Conservation (phyloP, 2,329 filamentous ascomycete species). For the Fusarium sp. region DNA sequence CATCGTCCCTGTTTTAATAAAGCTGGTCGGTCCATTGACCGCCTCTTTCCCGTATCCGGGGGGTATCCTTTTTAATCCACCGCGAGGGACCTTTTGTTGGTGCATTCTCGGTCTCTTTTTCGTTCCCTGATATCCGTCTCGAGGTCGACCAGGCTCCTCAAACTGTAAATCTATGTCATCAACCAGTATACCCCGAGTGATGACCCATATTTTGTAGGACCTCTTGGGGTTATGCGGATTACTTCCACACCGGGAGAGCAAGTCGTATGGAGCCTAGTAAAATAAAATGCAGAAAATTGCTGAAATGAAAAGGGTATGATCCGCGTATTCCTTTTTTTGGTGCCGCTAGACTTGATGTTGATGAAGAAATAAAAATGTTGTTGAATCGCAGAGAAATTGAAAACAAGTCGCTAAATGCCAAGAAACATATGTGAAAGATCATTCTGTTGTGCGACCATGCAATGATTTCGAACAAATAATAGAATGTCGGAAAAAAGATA, state of each 20-base stretch:
- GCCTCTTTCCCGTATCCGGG: constrained; percentile 34
- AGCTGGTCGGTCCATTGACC: constrained; percentile 28
- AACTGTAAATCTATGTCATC: constrained; percentile 45
- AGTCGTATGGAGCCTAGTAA: constrained; percentile 38
- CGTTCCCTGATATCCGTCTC: constrained; percentile 38
- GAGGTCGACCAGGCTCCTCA: constrained; percentile 46
- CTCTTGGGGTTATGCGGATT: constrained; percentile 28
- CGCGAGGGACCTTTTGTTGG: constrained; percentile 43
- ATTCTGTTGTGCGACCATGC: constrained; percentile 47
- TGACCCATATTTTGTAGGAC: constrained; percentile 32
- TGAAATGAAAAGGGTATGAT: constrained; percentile 52
- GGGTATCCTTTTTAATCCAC: constrained; percentile 45
- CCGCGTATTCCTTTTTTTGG: constrained; percentile 54
- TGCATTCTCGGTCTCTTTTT: constrained; percentile 51
- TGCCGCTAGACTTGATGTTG: constrained; percentile 55
- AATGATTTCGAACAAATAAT: constrained; percentile 49
- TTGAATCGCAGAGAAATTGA: constrained; percentile 49
- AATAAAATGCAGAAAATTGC: constrained; percentile 44
- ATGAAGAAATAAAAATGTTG: constrained; percentile 42
- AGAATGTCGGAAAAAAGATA: constrained; percentile 40
- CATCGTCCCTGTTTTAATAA: constrained; percentile 40
- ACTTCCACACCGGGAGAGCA: constrained; percentile 36
- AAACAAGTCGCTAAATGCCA: constrained; percentile 60
- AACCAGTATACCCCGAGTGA: constrained; percentile 42
- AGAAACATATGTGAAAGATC: constrained; percentile 52